Conservation (phyloP, 257 asterid species). For the Haberlea rhodopensis region DNA sequence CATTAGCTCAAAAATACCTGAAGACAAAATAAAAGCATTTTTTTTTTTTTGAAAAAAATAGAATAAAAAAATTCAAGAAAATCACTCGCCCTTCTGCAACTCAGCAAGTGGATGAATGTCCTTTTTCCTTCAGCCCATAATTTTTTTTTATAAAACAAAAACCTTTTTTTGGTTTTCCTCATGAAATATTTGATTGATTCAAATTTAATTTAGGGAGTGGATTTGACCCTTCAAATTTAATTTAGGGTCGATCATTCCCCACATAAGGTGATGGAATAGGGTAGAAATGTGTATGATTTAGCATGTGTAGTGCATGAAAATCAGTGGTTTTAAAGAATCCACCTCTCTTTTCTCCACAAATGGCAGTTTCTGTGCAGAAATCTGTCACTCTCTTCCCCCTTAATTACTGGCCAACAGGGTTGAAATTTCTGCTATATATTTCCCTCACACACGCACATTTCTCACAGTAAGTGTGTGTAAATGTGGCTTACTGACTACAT, state of each 20-base stretch:
- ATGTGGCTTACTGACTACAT: too few relatives aligned
- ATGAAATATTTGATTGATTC: too few relatives aligned
- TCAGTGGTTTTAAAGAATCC: neutral
- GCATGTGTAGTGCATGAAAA: neutral
- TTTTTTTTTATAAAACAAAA: too few relatives aligned
- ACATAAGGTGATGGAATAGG: too few relatives aligned
- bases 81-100: neutral
- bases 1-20: slow-evolving; percentile 37
- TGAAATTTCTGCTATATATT: neutral
- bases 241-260: too few relatives aligned
- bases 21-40: slow-evolving; percentile 1
- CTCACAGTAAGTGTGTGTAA: neutral
- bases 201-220: too few relatives aligned
- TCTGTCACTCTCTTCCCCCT: neutral
- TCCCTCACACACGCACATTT: neutral
- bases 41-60: too few relatives aligned
- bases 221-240: too few relatives aligned
- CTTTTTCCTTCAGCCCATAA: neutral
- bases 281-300: neutral
- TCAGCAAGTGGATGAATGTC: too few relatives aligned
- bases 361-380: too few relatives aligned
- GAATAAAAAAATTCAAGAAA: neutral
- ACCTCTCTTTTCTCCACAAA: neutral
- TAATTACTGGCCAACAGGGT: neutral
- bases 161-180: too few relatives aligned